A percentile compares a stretch with the other conserved stretches of the same genome.
Evolutionary conservation across 257 asterid genomes (phyloP).

Genomic region (Petrea volubilis): DNA sequence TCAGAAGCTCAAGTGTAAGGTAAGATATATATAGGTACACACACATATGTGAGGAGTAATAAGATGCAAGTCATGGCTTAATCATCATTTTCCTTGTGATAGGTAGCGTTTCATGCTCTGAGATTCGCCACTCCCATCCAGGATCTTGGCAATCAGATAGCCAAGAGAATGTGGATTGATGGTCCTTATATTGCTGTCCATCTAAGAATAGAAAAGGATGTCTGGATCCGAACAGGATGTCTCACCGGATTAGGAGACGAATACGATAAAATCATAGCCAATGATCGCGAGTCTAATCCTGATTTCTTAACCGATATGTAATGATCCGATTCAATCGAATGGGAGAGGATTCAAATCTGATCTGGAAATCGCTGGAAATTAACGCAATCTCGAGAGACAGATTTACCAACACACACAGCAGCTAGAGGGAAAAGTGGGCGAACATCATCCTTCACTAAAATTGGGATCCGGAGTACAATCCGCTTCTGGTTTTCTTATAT

Average conservation of each 20-base stretch:
- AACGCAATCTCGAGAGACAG: no score
- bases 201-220: slow-evolving; percentile 65
- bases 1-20: slow-evolving; percentile 71
- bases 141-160: slow-evolving; percentile 51
- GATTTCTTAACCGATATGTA: slow-evolving; percentile 57
- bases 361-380: no score
- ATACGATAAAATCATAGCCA: slow-evolving; percentile 37
- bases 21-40: background rate
- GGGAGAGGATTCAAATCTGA: no score
- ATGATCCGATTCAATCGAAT: no score
- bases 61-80: background rate
- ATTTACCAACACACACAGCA: no score
- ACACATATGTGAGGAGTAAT: background rate
- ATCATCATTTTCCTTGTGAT: background rate
- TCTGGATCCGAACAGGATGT: slow-evolving; percentile 66
- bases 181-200: slow-evolving; percentile 64
- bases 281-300: slow-evolving; percentile 46
- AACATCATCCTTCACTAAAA: no score
- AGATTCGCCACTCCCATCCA: slow-evolving; percentile 55
- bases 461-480: no score
- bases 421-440: no score
- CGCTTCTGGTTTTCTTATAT: no score
- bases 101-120: slow-evolving; percentile 72
- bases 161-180: slow-evolving; percentile 68
- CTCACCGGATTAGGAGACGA: slow-evolving; percentile 48